Evolutionary conservation across 2,329 filamentous ascomycete genomes (phyloP).

Genomic region (Fusarium chuoi): DNA sequence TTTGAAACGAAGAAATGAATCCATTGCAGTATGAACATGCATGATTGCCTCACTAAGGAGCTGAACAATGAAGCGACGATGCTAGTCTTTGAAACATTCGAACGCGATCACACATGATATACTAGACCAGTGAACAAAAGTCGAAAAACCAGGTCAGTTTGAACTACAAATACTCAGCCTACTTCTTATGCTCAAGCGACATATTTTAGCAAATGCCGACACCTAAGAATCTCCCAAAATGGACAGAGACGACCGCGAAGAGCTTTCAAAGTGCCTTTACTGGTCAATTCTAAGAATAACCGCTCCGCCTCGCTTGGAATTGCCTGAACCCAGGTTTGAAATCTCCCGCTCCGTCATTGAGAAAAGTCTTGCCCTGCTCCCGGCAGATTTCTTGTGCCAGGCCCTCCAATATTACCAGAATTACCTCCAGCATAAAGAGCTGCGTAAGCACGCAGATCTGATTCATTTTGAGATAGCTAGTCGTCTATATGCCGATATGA

Average conservation of each 20-base stretch:
- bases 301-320: too few species aligned
- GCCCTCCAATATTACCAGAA: background rate
- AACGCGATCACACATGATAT: background rate
- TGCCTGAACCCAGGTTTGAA: background rate
- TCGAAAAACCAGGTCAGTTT: background rate
- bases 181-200: background rate
- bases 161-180: background rate
- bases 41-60: background rate
- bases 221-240: background rate
- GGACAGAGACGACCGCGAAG: background rate
- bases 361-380: background rate
- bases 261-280: background rate
- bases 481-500: background rate
- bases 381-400: background rate
- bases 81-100: background rate
- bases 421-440: background rate
- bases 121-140: background rate
- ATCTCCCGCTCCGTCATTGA: background rate
- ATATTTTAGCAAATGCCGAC: background rate
- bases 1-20: background rate
- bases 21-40: background rate
- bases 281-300: fast-evolving
- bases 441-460: background rate
- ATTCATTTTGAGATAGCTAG: background rate
- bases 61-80: background rate